These are phyloP conservation scores for Trypethelium eluteriae DNA, from an alignment of 495 filamentous ascomycete genomes.

Conservation along the genomic window DNA sequence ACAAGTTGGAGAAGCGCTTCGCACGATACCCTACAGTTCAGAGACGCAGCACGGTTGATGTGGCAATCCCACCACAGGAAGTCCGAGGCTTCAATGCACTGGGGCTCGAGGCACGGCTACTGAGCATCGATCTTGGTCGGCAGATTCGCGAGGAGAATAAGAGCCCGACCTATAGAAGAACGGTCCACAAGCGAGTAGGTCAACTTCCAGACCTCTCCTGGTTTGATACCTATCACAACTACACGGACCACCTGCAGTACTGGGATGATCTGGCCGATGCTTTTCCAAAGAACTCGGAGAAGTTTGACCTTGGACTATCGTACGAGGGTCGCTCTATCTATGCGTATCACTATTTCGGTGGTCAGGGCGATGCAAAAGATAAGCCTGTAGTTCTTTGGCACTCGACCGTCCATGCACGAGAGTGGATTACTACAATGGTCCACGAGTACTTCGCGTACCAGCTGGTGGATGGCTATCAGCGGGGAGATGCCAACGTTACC, in stretches of 20 bases:
- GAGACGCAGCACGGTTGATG: constrained; percentile 36
- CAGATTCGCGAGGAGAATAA: constrained; percentile 38
- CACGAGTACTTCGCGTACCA: constrained; percentile 52
- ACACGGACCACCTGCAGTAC: constrained; percentile 49
- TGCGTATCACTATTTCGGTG: constrained; percentile 55
- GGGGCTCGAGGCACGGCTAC: constrained; percentile 33
- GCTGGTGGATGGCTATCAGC: constrained; percentile 42
- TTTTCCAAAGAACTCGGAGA: constrained; percentile 46
- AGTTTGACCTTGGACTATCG: constrained; percentile 46
- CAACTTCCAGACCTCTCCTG: constrained; percentile 34
- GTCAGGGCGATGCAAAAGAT: constrained; percentile 41
- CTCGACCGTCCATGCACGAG: constrained; percentile 55
- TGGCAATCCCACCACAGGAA: constrained; percentile 39
- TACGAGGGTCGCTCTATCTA: constrained; percentile 45
- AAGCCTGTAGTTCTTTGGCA: constrained; percentile 54
- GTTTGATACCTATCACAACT: constrained; percentile 53
- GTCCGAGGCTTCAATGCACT: constrained; percentile 32
- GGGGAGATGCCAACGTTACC: constrained; percentile 36
- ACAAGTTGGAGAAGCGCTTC: constrained; percentile 22
- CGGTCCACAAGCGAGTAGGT: not conserved
- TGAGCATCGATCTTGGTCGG: constrained; percentile 42
- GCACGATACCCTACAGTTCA: constrained; percentile 26
- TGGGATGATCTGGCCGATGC: constrained; percentile 44
- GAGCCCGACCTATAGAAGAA: not conserved
- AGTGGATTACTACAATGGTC: constrained; percentile 53